Base-by-base conservation (phyloP, 148 eudicot species). In the Vaccinium macrocarpon region DNA sequence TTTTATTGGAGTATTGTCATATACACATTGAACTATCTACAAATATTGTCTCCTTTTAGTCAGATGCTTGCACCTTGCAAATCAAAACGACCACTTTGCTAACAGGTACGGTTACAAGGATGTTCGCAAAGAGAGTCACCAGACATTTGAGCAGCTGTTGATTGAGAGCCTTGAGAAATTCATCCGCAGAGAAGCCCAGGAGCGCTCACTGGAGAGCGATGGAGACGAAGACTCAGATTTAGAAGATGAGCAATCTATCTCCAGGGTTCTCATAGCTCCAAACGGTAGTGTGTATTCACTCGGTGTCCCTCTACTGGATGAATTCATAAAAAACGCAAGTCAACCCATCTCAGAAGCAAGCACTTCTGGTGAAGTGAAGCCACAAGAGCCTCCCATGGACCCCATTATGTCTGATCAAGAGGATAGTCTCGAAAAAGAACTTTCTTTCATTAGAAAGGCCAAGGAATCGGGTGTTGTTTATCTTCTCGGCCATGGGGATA, bases 81-180 rank as follows among this genome's bases (percentile, higher is more conserved):
- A 23, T 70, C 77, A 82, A 70, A 25, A 25, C 76, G 62, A 21
- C 49, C 11, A 61, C 82, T 25, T 6, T n/a, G 52, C 27, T 2
- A 23, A 85, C 97, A 97, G 99, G 90, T 97, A 95, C 80, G 99
- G 99, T 78, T 97, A 97, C 91, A 97, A 97, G 89, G 99, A 97
- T 85, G 91, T 89, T 21, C 98, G 94, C 80, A 97, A 95, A 88
- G 99, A 97, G 91, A 93, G 86, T 88, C 97, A 92, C 82, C 94
- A 91, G 84, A 83, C 88, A 19, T 97, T 95, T 83, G 97, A 95
- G 87, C 94, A 95, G 86, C 78, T 95, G 56, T 90, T 95, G 83
- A 92, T 95, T 74, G 98, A 93, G 82, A 95, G 98, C 81, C 92
- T 97, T 77, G 99, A 97, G 90, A 97, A 95, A 85, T 97, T 91